Percentiles rank a stretch among this genome's conserved stretches.
Evolutionary conservation across 1,284 basidiomycete genomes (phyloP).

Genomic region (Cryptococcus sp.): DNA sequence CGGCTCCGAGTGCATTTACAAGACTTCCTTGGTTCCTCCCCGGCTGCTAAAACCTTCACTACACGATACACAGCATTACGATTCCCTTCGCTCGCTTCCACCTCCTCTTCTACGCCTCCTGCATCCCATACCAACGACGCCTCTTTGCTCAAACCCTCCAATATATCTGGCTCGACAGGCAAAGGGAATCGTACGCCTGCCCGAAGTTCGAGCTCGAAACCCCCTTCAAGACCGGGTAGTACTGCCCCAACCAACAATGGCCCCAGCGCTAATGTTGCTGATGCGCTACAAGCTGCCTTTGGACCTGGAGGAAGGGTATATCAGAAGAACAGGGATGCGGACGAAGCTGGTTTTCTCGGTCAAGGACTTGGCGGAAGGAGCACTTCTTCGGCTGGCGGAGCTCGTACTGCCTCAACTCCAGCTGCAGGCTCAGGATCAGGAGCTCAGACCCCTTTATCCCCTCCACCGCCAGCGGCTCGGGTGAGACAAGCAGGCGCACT

Average conservation of each 20-base stretch:
- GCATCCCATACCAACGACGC: slow-evolving; percentile 2
- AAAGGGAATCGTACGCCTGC: neutral
- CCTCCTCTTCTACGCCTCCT: slow-evolving; percentile 21
- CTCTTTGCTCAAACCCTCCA: slow-evolving; percentile 4
- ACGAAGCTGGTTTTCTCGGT: slow-evolving; percentile 6
- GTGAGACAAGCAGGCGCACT: slow-evolving; percentile 28
- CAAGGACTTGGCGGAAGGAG: slow-evolving; percentile 5
- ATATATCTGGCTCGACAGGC: neutral
- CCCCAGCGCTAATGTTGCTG: slow-evolving; percentile 9
- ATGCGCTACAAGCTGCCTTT: slow-evolving; percentile 31
- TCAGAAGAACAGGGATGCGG: slow-evolving; percentile 38
- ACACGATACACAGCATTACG: slow-evolving; percentile 38
- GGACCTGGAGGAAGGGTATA: slow-evolving; percentile 40
- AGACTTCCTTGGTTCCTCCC: slow-evolving; percentile 48
- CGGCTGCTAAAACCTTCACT: slow-evolving; percentile 41
- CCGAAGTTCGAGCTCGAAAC: too few species aligned
- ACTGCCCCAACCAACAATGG: too few species aligned
- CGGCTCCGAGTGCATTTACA: slow-evolving; percentile 42
- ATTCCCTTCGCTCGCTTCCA: slow-evolving; percentile 35
- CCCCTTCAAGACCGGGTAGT: too few species aligned
- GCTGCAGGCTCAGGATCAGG: slow-evolving; percentile 7
- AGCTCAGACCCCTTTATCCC: slow-evolving; percentile 8
- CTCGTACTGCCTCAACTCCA: neutral
- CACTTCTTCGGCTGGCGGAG: neutral
- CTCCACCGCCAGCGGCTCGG: neutral